phyloP scores from a whole-genome alignment of 441 rosid genomes.

The Erysimum pusillum region DNA sequence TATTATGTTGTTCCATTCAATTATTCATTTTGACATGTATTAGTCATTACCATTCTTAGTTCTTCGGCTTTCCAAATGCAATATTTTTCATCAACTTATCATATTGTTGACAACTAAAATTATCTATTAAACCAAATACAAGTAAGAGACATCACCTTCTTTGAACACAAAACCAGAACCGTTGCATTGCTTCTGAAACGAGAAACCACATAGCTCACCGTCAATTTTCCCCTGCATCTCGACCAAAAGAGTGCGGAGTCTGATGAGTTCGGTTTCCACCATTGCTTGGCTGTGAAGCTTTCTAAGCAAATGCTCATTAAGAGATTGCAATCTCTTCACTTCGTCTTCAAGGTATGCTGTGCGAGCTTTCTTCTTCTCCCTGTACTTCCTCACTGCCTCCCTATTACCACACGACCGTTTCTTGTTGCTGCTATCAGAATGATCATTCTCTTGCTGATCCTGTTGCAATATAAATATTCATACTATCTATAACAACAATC shows the following conservation, averaged over 20 bases:
- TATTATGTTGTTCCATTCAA: not conserved
- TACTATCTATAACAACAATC: not conserved
- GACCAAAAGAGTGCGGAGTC: slow-evolving; percentile 58
- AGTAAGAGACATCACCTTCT: slow-evolving; percentile 54
- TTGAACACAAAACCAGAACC: slow-evolving; percentile 38
- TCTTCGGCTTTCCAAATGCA: not conserved
- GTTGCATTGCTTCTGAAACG: slow-evolving; percentile 56
- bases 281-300: slow-evolving; percentile 61
- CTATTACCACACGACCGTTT: slow-evolving; percentile 69
- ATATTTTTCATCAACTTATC: not conserved
- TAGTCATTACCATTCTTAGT: not conserved
- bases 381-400: slow-evolving; percentile 78
- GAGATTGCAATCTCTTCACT: slow-evolving; percentile 56
- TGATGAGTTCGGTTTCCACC: slow-evolving; percentile 62
- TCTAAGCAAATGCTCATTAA: slow-evolving; percentile 60
- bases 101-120: not conserved
- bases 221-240: slow-evolving; percentile 67
- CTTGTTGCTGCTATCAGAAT: slow-evolving; percentile 40
- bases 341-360: slow-evolving; percentile 76
- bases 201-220: slow-evolving; percentile 57
- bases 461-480: slow-evolving; percentile 7
- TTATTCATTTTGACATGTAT: not conserved
- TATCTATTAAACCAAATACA: slow-evolving; percentile 30
- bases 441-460: slow-evolving; percentile 54
- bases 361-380: slow-evolving; percentile 84